A percentile compares a stretch with the other conserved stretches of the same genome.
These are phyloP conservation scores for Candida glucosophila DNA, from an alignment of 1,139 yeast species.

Conservation along the genomic window DNA sequence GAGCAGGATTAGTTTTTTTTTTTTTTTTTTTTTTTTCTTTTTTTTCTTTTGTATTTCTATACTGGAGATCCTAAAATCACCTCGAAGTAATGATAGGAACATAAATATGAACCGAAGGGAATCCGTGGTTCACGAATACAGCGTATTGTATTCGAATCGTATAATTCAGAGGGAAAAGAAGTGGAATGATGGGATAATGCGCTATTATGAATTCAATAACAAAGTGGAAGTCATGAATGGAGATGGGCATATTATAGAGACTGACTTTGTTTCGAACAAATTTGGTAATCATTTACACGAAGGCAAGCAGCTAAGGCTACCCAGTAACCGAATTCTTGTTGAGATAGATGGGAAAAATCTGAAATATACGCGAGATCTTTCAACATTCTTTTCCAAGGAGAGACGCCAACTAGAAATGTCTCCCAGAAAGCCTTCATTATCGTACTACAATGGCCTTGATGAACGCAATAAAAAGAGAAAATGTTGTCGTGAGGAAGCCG, in stretches of 20 bases:
- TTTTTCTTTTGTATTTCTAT: too few relatives aligned
- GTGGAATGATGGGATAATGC: slow-evolving; percentile 48
- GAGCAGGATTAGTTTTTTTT: too few relatives aligned
- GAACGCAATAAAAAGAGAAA: too few relatives aligned
- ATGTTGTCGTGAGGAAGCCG: too few relatives aligned
- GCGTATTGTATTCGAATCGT: slow-evolving; percentile 34
- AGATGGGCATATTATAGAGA: slow-evolving; percentile 25
- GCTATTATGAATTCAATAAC: slow-evolving; percentile 39
- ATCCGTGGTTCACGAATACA: slow-evolving; percentile 8
- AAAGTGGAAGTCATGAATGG: slow-evolving; percentile 36
- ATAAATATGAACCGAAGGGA: slow-evolving; percentile 3
- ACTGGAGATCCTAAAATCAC: too few relatives aligned
- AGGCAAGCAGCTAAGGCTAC: slow-evolving; percentile 10
- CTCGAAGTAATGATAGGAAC: too few relatives aligned
- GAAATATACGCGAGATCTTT: slow-evolving; percentile 10
- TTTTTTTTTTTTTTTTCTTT: too few relatives aligned
- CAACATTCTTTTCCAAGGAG: slow-evolving; percentile 6
- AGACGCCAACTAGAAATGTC: too few relatives aligned
- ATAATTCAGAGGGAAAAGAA: slow-evolving; percentile 41
- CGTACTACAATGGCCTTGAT: too few relatives aligned
- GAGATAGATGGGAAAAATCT: slow-evolving; percentile 10
- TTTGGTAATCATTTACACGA: slow-evolving; percentile 6
- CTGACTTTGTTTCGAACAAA: slow-evolving; percentile 19
- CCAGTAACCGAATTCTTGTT: slow-evolving; percentile 9
- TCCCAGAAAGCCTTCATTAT: too few relatives aligned